Conservation (phyloP, 148 eudicot genomes). For the Arctostaphylos glauca region DNA sequence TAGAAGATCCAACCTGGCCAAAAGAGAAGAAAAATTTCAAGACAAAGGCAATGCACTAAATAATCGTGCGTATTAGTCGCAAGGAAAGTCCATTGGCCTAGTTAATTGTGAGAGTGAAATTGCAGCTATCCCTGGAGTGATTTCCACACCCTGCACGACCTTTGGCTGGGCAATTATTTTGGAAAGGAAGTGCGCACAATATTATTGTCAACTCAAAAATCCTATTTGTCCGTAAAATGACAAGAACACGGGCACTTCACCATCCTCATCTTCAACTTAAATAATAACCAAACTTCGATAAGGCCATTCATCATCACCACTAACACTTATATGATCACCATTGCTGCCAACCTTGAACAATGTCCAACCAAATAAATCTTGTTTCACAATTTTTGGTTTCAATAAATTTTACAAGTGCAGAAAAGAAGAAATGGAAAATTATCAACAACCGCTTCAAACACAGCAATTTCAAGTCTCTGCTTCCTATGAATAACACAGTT, state of each 20-base stretch:
- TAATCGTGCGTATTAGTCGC: not conserved
- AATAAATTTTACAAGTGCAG: too few species aligned
- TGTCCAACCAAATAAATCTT: too few species aligned
- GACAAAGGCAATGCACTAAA: not conserved
- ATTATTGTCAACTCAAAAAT: not conserved
- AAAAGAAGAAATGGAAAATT: too few species aligned
- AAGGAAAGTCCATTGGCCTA: not conserved
- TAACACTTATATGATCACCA: too few species aligned
- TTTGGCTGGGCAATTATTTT: not conserved
- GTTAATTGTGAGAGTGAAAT: not conserved
- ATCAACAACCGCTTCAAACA: too few species aligned
- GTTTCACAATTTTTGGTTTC: too few species aligned
- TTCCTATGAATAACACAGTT: too few species aligned
- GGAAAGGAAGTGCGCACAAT: not conserved
- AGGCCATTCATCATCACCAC: not conserved
- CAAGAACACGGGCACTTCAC: not conserved
- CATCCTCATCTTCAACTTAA: not conserved
- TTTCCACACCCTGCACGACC: not conserved
- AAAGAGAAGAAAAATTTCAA: not conserved
- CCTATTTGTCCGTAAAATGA: not conserved
- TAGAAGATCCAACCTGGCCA: constrained; percentile 25
- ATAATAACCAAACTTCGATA: not conserved
- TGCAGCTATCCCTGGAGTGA: not conserved
- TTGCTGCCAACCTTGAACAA: too few species aligned
- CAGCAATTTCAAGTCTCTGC: too few species aligned